phyloP scores from a whole-genome alignment of 164 flowering plant genomes.

The Nymphaea colorata region DNA sequence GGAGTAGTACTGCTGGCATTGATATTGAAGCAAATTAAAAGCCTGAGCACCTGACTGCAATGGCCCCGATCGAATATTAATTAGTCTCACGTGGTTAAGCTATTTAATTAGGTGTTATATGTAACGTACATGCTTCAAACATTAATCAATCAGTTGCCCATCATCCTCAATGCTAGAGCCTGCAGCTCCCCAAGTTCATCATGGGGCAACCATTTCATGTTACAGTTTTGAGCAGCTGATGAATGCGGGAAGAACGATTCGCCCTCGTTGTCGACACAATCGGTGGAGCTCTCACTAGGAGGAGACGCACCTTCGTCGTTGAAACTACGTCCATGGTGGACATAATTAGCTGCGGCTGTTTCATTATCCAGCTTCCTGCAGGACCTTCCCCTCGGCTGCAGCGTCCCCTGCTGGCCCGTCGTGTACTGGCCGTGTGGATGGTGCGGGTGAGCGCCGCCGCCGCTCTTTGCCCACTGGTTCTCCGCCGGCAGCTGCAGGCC shows the following conservation, averaged over 20 bases:
- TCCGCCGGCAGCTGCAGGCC: conserved; percentile 1
- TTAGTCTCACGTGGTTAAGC: too few species aligned
- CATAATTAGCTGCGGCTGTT: not conserved
- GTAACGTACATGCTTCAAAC: too few species aligned
- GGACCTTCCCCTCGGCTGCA: not conserved
- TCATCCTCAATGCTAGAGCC: conserved; percentile 9
- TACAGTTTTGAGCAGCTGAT: not conserved
- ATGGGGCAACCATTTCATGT: conserved; percentile 2
- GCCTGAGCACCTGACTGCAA: too few species aligned
- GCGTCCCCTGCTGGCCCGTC: not conserved
- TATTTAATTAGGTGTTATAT: too few species aligned
- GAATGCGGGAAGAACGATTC: conserved; percentile 1
- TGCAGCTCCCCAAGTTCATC: conserved; percentile 11
- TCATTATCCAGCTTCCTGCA: not conserved
- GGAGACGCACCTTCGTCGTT: conserved; percentile 1
- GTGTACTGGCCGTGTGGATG: not conserved
- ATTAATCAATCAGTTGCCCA: conserved; percentile 3
- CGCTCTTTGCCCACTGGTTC: conserved; percentile 6
- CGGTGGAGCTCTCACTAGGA: conserved; percentile 2
- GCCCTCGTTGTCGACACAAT: conserved; percentile 3
- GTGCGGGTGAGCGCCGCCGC: too few species aligned
- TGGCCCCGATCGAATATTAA: too few species aligned
- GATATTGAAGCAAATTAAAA: too few species aligned
- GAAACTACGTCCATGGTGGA: not conserved
- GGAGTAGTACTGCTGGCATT: too few species aligned